Conservation (phyloP, 1,284 basidiomycete species). For the Papiliotrema flavescens region DNA sequence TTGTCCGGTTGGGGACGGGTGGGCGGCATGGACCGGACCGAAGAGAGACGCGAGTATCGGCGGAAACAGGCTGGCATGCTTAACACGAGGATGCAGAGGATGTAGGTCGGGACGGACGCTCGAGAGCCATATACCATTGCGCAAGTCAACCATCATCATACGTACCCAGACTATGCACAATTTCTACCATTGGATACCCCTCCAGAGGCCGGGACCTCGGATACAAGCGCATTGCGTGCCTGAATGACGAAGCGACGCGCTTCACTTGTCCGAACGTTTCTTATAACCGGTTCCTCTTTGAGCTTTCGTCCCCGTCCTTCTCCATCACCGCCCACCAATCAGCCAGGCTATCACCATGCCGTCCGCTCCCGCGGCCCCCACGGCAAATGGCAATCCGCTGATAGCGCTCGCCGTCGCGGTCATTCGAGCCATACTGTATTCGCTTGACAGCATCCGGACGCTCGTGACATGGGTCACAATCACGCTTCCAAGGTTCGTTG, state of each 20-base stretch:
- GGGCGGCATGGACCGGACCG: conserved; percentile 67
- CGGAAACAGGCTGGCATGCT: conserved; percentile 59
- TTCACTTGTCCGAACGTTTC: neutral
- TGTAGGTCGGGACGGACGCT: conserved; percentile 22
- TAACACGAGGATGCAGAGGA: conserved; percentile 48
- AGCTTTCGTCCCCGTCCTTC: too few relatives aligned
- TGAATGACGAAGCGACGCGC: too few relatives aligned
- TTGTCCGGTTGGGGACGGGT: conserved; percentile 86
- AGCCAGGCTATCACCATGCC: too few relatives aligned
- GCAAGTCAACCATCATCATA: too few relatives aligned
- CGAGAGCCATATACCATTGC: neutral
- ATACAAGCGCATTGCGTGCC: too few relatives aligned
- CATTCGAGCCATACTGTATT: conserved; percentile 78
- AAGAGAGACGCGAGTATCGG: conserved; percentile 74
- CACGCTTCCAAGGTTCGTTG: conserved; percentile 61
- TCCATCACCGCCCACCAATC: too few relatives aligned
- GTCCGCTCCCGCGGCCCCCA: too few relatives aligned
- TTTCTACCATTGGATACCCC: too few relatives aligned
- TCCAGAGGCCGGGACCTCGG: too few relatives aligned
- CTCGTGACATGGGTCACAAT: conserved; percentile 74
- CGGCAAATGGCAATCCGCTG: conserved; percentile 54
- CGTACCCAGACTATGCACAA: too few relatives aligned
- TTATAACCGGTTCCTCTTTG: neutral
- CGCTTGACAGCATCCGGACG: conserved; percentile 68
- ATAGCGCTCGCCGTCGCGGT: conserved; percentile 73